Evolutionary conservation across 2,329 filamentous ascomycete species (phyloP).

Genomic region (Venturia carpophila): DNA sequence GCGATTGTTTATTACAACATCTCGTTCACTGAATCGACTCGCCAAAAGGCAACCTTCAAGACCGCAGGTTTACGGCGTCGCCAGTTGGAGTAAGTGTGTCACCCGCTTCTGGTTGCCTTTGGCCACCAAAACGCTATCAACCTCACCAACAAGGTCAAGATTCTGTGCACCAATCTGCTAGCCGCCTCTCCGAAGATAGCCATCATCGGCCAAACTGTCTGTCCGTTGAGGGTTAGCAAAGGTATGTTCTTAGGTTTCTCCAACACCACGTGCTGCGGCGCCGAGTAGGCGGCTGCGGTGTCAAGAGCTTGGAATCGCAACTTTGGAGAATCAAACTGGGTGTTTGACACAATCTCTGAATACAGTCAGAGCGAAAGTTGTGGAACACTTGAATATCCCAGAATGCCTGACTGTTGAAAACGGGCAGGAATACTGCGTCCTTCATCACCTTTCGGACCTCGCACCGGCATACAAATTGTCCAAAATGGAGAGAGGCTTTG

Average conservation of each 20-base stretch:
- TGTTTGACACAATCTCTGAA: no score
- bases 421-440: neutral
- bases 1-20: no score
- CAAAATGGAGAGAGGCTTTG: neutral
- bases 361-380: no score
- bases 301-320: neutral
- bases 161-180: neutral
- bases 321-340: neutral
- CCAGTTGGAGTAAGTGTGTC: neutral
- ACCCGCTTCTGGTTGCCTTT: neutral
- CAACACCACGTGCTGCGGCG: no score
- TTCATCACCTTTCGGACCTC: neutral
- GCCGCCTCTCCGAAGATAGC: neutral
- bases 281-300: no score
- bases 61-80: neutral
- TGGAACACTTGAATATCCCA: no score
- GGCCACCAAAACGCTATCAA: neutral
- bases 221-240: neutral
- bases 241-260: neutral
- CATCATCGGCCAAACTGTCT: neutral
- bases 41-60: neutral
- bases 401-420: no score
- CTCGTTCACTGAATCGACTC: no score
- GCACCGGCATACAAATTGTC: neutral
- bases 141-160: neutral